These are phyloP conservation scores for Cicer pinnatifidum DNA, from an alignment of 306 rosid genomes.

Conservation along the genomic window DNA sequence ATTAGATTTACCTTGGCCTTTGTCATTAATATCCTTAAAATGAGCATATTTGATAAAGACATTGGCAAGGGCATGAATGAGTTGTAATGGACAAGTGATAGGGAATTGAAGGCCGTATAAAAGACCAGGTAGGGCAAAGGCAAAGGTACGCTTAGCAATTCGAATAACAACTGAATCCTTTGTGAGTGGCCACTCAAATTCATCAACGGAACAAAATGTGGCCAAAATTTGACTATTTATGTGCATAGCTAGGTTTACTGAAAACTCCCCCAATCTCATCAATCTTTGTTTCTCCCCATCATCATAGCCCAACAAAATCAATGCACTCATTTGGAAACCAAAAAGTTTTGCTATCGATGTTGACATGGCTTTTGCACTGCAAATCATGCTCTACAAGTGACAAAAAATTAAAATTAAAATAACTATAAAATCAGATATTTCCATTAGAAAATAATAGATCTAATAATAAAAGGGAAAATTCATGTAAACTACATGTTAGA, in stretches of 20 bases:
- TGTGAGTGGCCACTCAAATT: slow-evolving; percentile 43
- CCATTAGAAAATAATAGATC: too few relatives aligned
- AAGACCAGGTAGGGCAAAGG: slow-evolving; percentile 46
- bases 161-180: slow-evolving; percentile 37
- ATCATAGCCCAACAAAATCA: slow-evolving; percentile 20
- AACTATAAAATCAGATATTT: too few relatives aligned
- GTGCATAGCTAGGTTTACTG: background rate
- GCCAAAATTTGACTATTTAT: background rate
- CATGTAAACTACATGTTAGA: too few relatives aligned
- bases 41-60: slow-evolving; percentile 33
- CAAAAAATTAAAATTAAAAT: too few relatives aligned
- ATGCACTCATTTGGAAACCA: background rate
- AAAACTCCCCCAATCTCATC: background rate
- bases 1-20: slow-evolving; percentile 1
- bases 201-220: slow-evolving; percentile 13
- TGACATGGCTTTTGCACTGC: too few relatives aligned
- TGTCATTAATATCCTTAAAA: slow-evolving; percentile 7
- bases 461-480: too few relatives aligned
- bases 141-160: background rate
- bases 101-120: slow-evolving; percentile 44
- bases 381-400: too few relatives aligned
- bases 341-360: background rate
- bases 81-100: fast-evolving
- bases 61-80: background rate
- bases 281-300: background rate